These are phyloP conservation scores for Rhododendron griersonianum DNA, from an alignment of 148 eudicot genomes.

Conservation along the genomic window DNA sequence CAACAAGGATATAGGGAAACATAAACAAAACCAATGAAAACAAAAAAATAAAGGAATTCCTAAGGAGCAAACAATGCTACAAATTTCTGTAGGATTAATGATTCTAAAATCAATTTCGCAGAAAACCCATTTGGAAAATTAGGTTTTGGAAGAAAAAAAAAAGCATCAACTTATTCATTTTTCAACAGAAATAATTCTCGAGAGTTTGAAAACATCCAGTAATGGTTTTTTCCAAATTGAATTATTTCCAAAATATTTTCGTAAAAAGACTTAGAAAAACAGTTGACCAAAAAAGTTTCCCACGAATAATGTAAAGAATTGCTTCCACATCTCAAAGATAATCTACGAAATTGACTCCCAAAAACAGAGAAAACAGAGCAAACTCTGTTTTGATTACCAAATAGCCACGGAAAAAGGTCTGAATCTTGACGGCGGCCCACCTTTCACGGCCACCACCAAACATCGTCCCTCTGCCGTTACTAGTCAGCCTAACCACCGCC, in stretches of 20 bases:
- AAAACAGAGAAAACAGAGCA: background rate
- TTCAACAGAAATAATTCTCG: background rate
- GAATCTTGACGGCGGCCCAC: constrained; percentile 69
- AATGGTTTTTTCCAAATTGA: background rate
- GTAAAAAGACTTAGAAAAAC: background rate
- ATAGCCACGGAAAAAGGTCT: constrained; percentile 57
- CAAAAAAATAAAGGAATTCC: background rate
- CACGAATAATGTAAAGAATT: background rate
- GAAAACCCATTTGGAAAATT: background rate
- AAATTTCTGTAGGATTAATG: background rate
- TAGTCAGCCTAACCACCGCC: constrained; percentile 64
- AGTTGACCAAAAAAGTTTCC: background rate
- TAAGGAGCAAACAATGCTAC: background rate
- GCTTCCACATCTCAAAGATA: background rate
- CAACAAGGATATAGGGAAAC: background rate
- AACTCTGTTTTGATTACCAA: constrained; percentile 38
- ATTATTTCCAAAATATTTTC: background rate
- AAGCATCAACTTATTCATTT: background rate
- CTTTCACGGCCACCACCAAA: constrained; percentile 27
- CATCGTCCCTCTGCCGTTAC: constrained; percentile 42
- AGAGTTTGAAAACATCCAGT: background rate
- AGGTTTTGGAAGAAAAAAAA: background rate
- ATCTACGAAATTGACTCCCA: background rate
- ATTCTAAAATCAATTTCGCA: background rate
- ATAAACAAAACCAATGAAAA: background rate